Evolutionary conservation across 805 yeast species (phyloP).

Genomic region (Alloascoidea hylecoeti): DNA sequence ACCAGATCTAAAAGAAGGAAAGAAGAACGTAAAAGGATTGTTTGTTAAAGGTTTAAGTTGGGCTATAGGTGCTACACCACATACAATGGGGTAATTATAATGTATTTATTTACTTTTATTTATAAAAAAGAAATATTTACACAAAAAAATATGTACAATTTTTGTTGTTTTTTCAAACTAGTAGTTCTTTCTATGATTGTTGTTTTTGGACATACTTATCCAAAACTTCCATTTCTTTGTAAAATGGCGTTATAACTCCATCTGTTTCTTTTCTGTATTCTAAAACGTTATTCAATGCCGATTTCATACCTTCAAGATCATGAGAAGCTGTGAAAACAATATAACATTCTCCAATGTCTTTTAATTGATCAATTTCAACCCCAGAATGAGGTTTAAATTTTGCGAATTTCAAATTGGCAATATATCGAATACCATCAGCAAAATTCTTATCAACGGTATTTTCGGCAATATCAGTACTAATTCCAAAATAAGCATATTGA

Average conservation of each 20-base stretch:
- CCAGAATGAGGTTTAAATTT: slow-evolving; percentile 25
- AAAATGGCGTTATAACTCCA: too few relatives aligned
- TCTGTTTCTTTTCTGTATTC: slow-evolving; percentile 32
- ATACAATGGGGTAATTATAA: too few relatives aligned
- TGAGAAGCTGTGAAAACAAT: slow-evolving; percentile 31
- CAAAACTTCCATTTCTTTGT: too few relatives aligned
- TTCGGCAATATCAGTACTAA: slow-evolving; percentile 51
- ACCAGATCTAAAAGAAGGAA: neutral
- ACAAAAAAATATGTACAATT: too few relatives aligned
- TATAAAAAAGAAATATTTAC: too few relatives aligned
- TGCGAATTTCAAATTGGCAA: slow-evolving; percentile 54
- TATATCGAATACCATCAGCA: slow-evolving; percentile 49
- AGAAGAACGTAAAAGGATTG: slow-evolving; percentile 29
- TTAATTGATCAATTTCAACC: slow-evolving; percentile 9
- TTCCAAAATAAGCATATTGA: slow-evolving; percentile 77
- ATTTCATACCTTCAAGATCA: slow-evolving; percentile 22
- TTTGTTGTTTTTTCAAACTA: too few relatives aligned
- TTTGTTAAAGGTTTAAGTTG: slow-evolving; percentile 45
- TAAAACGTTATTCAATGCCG: slow-evolving; percentile 24
- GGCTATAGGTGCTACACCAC: slow-evolving; percentile 52
- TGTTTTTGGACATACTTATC: too few relatives aligned
- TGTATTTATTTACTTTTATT: too few relatives aligned
- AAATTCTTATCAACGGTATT: slow-evolving; percentile 45
- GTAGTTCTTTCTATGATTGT: too few relatives aligned
- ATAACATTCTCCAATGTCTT: slow-evolving; percentile 30